Percentiles rank a stretch among this genome's conserved stretches.
phyloP scores from a whole-genome alignment of 257 asterid genomes.

The Primulina tabacum region DNA sequence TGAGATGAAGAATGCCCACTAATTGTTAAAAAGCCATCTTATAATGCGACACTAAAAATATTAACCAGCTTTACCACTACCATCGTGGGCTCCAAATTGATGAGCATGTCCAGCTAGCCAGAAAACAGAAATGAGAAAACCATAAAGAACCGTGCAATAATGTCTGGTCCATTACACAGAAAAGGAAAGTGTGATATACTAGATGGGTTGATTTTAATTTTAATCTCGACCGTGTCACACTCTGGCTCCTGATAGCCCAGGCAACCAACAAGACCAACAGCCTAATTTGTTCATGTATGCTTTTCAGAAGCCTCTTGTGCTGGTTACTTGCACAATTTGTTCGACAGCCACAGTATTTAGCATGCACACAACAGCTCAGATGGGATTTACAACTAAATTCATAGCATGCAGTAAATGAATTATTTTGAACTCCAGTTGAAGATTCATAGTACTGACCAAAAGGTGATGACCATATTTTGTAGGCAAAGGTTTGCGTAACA shows the following conservation, averaged over 20 bases:
- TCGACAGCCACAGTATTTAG: constrained; percentile 10
- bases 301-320: not conserved
- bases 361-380: constrained; percentile 2
- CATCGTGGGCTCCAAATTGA: not conserved
- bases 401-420: not conserved
- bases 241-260: constrained; percentile 7
- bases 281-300: not conserved
- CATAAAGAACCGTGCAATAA: constrained; percentile 11
- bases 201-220: not conserved
- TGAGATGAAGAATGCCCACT: not conserved
- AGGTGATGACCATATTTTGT: constrained; percentile 19
- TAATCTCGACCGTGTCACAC: constrained; percentile 4
- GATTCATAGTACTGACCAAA: not conserved
- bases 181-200: constrained; percentile 1
- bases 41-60: not conserved
- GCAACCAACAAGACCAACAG: not conserved
- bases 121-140: not conserved
- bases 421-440: constrained; percentile 1
- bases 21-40: not conserved
- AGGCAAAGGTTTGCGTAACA: not conserved
- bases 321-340: not conserved
- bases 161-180: not conserved
- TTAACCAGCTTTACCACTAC: constrained; percentile 3
- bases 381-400: not conserved
- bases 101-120: constrained; percentile 4